Evolutionary conservation across 176 grass and related monocot species (phyloP).

Genomic region (Cenchrus fungigraminus): DNA sequence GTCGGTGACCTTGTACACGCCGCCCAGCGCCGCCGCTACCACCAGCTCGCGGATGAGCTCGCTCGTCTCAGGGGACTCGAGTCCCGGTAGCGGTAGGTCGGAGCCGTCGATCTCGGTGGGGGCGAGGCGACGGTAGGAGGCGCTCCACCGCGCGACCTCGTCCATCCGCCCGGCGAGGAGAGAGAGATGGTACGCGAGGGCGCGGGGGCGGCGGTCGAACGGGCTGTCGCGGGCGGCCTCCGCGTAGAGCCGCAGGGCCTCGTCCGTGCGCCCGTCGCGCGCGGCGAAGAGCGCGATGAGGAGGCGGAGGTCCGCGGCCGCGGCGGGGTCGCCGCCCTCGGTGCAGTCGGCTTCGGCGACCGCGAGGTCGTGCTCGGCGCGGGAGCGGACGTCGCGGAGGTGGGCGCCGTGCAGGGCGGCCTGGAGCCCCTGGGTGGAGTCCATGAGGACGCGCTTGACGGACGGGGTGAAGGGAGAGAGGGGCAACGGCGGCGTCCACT

Average conservation of each 20-base stretch:
- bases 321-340: background rate
- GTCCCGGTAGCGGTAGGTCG: background rate
- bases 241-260: too few species aligned
- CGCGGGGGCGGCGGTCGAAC: slow-evolving; percentile 24
- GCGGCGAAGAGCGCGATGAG: too few species aligned
- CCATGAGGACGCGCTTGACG: background rate
- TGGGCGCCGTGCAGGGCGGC: slow-evolving; percentile 21
- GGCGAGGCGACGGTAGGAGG: background rate
- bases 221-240: background rate
- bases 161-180: background rate
- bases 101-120: background rate
- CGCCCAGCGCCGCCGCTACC: background rate
- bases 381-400: slow-evolving; percentile 25
- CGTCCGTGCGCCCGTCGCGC: too few species aligned
- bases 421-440: slow-evolving; percentile 9
- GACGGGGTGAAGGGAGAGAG: background rate
- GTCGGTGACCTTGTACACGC: background rate
- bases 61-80: background rate
- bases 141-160: background rate
- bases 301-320: background rate
- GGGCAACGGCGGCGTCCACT: background rate
- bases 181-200: slow-evolving; percentile 16
- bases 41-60: background rate
- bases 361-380: slow-evolving; percentile 24
- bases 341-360: background rate